Base-by-base conservation (phyloP, 164 flowering plant species). In the Berberis vulgaris region DNA sequence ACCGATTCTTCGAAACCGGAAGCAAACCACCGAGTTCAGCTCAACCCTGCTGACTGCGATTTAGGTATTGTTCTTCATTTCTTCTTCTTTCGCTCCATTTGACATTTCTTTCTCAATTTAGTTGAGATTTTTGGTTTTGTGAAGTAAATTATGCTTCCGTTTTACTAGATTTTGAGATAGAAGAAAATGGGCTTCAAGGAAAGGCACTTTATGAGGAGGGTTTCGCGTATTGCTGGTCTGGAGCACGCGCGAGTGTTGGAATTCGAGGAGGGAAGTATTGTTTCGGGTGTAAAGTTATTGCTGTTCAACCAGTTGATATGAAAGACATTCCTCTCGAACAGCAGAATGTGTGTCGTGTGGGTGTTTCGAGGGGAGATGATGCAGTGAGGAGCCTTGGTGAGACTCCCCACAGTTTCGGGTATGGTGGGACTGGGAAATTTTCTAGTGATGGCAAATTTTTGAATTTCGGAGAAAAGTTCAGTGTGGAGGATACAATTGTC, bases 171-270 rank as follows among this genome's bases (percentile, higher is more conserved):
- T 86, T 86, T 63, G 67, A 76, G 65, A 69, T 86, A 38, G 83
- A 81, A 67, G 74, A 64, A 52, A 63, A 76, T 70, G 88, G 87
- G 12, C 76, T 80, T 44, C 69, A 60, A 66, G 88, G 88, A 54
- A 69, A 72, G 49, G 82, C 76, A 38, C 81, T 84, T 59, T 62
- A 76, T 47, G 80, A 82, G 45, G 56, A 76, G 12, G 91, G 85
- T 1, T 84, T 86, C 78, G 83, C 84, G 41, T 84, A 86, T 71
- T 86, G 91, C 66, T 86, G 91, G 87, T 84, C 87, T 56, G 91
- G 91, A 62, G 81, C 84, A 45, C 85, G 84, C 43, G 84, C 79
- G 6, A 79, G 62, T 75, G 61, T 82, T 56, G 91, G 88, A 43
- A 81, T 84, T 26, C 69, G 69, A 43, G 72, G 83, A 59, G 91